Base-by-base conservation (phyloP, 140 eudicot genomes). In the Stevia rebaudiana region DNA sequence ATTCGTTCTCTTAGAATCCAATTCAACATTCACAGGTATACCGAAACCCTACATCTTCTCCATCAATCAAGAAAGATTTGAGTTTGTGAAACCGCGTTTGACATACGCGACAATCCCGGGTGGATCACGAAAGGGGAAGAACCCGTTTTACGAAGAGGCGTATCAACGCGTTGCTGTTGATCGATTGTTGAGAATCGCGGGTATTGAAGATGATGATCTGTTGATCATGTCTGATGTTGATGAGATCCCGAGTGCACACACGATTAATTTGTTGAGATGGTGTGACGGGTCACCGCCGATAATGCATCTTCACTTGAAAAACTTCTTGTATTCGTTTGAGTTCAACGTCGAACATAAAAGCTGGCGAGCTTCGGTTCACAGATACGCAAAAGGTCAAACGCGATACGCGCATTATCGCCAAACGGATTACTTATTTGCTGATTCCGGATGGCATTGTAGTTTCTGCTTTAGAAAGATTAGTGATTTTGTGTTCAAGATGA, bases 301-400 rank as follows among this genome's bases (percentile, higher is more conserved):
- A 5, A 47, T 83, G 62, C 90, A 83, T 55, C 81, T 83, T 8
- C 67, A 80, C 13, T 35, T 83, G 3, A 77, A 25, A 53, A 83
- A 83, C 55, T 83, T 70, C 22, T 10, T 80, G 23, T 83, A 83
- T 46, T 83, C 90, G 0, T 83, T 73, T 6, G 90, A 83, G 77
- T 83, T 83, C 9, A 50, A 65, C 0, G 17, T 70, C 4, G 61
- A 36, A 8, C 68, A 74, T 2, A 61, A 54, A 35, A 83, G 90
- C 24, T 83, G 90, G 90, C 58, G 90, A 41, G 90, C 90, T 43
- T 80, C 90, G 0, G 81, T 80, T 3, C 86, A 83, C 15, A 37
- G 37, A 58, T 83, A 83, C 10, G 21, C 63, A 48, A 76, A 68
- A 23, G 81, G 83, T 6, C 74, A 63, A 28, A 83, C 90, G 0